A percentile compares a stretch with the other conserved stretches of the same genome.
Evolutionary conservation across 2,329 filamentous ascomycete species (phyloP).

Genomic region (Neopestalotiopsis clavispora): DNA sequence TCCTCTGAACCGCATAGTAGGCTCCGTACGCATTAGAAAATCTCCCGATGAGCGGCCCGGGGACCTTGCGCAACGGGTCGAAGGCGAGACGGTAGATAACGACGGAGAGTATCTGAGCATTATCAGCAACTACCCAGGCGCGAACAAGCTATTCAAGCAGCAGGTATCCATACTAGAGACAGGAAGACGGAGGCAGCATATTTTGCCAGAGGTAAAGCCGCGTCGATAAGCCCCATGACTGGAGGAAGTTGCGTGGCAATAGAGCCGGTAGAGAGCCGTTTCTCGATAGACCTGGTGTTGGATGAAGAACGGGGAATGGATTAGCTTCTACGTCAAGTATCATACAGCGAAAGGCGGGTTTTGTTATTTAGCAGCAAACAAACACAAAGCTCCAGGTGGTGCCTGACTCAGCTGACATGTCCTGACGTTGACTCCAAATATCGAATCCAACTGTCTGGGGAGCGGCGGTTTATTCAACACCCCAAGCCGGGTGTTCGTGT

Average conservation of each 20-base stretch:
- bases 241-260: background rate
- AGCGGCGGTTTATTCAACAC: too few relatives aligned
- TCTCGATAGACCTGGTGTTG: too few relatives aligned
- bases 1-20: background rate
- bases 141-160: background rate
- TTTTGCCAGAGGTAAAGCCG: background rate
- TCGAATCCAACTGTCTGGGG: too few relatives aligned
- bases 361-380: too few relatives aligned
- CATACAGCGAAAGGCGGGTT: too few relatives aligned
- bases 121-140: too few relatives aligned
- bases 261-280: background rate
- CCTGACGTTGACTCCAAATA: too few relatives aligned
- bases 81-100: background rate
- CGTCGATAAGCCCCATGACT: background rate
- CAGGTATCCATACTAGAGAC: background rate
- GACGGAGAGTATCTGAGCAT: background rate
- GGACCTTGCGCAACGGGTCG: background rate
- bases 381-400: too few relatives aligned
- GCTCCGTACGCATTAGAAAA: background rate
- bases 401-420: too few relatives aligned
- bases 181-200: background rate
- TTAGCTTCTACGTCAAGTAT: too few relatives aligned
- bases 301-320: too few relatives aligned
- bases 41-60: background rate
- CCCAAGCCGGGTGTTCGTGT: background rate